phyloP scores from a whole-genome alignment of 164 flowering plant genomes.

The Vitis labrusca region DNA sequence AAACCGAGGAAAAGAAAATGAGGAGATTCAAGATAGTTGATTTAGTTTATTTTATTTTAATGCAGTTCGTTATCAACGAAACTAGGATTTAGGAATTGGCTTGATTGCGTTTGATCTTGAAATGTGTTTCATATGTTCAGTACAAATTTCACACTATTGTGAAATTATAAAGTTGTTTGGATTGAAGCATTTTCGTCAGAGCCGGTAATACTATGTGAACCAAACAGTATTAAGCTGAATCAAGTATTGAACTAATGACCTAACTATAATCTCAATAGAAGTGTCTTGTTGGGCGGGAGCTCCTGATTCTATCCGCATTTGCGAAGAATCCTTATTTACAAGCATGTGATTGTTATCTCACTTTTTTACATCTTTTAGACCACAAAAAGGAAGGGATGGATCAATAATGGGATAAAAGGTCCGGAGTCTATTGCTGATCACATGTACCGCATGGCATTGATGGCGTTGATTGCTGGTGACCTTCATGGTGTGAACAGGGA shows the following conservation, averaged over 20 bases:
- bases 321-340: neutral
- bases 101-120: neutral
- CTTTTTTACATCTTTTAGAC: constrained; percentile 43
- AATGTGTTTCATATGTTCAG: neutral
- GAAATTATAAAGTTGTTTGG: too few species aligned
- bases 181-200: neutral
- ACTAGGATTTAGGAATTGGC: neutral
- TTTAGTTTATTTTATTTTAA: too few species aligned
- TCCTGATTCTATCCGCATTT: neutral
- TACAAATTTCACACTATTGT: neutral
- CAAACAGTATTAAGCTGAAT: too few species aligned
- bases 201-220: too few species aligned
- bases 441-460: constrained; percentile 95
- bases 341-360: neutral
- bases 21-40: too few species aligned
- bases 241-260: too few species aligned
- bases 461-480: constrained; percentile 87
- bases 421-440: constrained; percentile 98
- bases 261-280: too few species aligned
- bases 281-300: too few species aligned
- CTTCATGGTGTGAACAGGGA: constrained; percentile 83
- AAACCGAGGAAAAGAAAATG: neutral
- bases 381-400: constrained; percentile 93
- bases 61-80: too few species aligned
- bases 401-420: constrained; percentile 87